Evolutionary conservation across 208 protist species (phyloP), one percentile per base, ranked within the genome.

Genomic region (Blechomonas ayalai): DNA sequence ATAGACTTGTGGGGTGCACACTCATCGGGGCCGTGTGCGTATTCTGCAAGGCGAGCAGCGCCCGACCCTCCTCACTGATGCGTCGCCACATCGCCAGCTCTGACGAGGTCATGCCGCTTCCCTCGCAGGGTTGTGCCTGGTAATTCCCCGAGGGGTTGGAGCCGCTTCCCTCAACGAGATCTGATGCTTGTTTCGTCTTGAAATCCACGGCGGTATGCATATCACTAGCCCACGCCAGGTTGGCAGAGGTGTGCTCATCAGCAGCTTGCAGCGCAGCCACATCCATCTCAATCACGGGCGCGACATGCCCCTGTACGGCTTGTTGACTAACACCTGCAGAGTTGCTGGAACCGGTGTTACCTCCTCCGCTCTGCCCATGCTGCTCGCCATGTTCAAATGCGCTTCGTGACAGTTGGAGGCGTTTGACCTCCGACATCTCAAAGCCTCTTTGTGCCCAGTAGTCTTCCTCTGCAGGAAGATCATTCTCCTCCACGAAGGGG

Each of bases 391-490:
- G 40, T 52, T 85, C 80, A 19, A 63, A 59, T 27, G 76, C 66
- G 19, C 42, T 24, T 1, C 69, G 72, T n/a, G 66, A 62, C 16
- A 80, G 42, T 28, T 61, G 52, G 16, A 67, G 38, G 13, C 35
- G 24, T 19, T 45, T 48, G 20, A 75, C 76, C 43, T 85, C 82
- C 9, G 37, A 44, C 55, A 67, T 52, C 26, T 51, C 54, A 48
- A 74, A 78, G 13, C 82, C 82, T 9, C 76, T 68, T 31, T 80
- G 65, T 1, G 73, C 76, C 74, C 76, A 90, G 48, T 80, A 90
- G 22, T 81, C 74, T 40, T 71, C 67, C 18, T 86, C 74, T 20
- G 27, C 57, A 15, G 22, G 5, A 22, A 24, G 13, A 33, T 8
- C 36, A 22, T 16, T 29, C 13, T 24, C 33, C n/a, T n/a, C n/a